These are phyloP conservation scores for Malus domestica DNA, from an alignment of 306 rosid species.

Conservation along the genomic window DNA sequence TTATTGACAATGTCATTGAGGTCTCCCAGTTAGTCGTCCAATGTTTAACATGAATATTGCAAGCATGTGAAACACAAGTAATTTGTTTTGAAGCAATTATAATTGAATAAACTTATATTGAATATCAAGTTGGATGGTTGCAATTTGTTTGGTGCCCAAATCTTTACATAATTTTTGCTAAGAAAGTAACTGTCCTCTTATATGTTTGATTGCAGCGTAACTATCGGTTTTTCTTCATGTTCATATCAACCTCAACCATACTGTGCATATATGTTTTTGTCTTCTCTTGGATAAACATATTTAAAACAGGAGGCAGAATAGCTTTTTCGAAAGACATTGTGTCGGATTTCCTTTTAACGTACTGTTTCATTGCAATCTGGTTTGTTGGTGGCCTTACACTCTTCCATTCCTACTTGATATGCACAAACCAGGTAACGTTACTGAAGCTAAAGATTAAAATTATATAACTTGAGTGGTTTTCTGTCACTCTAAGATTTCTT, in stretches of 20 bases:
- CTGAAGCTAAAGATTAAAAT: not conserved
- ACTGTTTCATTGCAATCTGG: slow-evolving; percentile 83
- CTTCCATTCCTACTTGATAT: slow-evolving; percentile 80
- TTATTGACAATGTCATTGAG: not conserved
- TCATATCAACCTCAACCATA: slow-evolving; percentile 76
- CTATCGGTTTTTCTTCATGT: slow-evolving; percentile 86
- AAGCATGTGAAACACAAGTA: not conserved
- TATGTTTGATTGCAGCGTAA: slow-evolving; percentile 66
- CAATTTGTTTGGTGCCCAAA: not conserved
- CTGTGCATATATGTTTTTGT: slow-evolving; percentile 70
- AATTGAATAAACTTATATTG: not conserved
- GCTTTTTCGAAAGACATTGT: slow-evolving; percentile 43
- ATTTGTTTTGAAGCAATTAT: not conserved
- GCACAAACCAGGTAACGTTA: slow-evolving; percentile 75
- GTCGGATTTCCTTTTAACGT: slow-evolving; percentile 57
- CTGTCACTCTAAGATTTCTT: not conserved
- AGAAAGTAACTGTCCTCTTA: slow-evolving; percentile 20
- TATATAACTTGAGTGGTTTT: not conserved
- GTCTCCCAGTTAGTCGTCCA: not conserved
- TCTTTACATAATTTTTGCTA: not conserved
- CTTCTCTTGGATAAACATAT: slow-evolving; percentile 54
- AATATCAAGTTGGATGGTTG: not conserved
- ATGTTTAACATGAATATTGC: not conserved
- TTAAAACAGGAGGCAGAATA: slow-evolving; percentile 13
- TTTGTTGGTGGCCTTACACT: slow-evolving; percentile 93